Base-by-base conservation (phyloP, 306 rosid genomes). In the Echinosophora koreensis region DNA sequence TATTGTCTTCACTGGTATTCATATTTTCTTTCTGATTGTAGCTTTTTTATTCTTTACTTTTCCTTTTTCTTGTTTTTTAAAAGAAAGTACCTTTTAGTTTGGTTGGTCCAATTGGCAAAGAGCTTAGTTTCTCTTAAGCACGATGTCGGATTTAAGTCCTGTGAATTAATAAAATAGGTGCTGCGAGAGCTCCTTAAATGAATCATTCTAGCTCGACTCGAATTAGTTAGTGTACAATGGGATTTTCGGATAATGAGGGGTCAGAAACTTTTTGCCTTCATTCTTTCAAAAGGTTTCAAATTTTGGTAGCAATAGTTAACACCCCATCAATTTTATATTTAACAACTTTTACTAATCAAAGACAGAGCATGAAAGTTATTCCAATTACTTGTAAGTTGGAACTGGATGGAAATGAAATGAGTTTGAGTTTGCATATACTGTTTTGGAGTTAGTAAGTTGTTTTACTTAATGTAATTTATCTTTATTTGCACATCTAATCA, bases 1-100 rank as follows among this genome's bases (percentile, higher is more conserved):
- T 83, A 88, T 95, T 47, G 97, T 92, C 60, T 95, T 95, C 87
- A 95, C 97, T 2, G 97, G 98, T 94, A 77, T 41, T 67, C 12
- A 37, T 41, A 39, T 4, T 11, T 82, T 56, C 61, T 51, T 69
- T 60, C 41, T n/a, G 35, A n/a, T 47, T 69, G 7, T 76, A 14
- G 35, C 44, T 62, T 22, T 59, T 5, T n/a, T 37, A 44, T 27
- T 42, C 42, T 66, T 47, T 9, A 28, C 11, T 8, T 69, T 55
- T 11, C 22, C 50, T 51, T 62, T 76, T 54, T 62, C 8, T 64
- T 77, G 59, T 68, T 47, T 35, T 58, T 6, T 1, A 44, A 58
- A 8, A 41, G 49, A 5, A 2, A 10, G 22, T 22, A 22, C 1
- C 1, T 22, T 22, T 22, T 22, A 22, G 22, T 22, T 22, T 22